These are phyloP conservation scores for Phlebiopsis gigantea DNA, from an alignment of 768 basidiomycete genomes.

Conservation along the genomic window DNA sequence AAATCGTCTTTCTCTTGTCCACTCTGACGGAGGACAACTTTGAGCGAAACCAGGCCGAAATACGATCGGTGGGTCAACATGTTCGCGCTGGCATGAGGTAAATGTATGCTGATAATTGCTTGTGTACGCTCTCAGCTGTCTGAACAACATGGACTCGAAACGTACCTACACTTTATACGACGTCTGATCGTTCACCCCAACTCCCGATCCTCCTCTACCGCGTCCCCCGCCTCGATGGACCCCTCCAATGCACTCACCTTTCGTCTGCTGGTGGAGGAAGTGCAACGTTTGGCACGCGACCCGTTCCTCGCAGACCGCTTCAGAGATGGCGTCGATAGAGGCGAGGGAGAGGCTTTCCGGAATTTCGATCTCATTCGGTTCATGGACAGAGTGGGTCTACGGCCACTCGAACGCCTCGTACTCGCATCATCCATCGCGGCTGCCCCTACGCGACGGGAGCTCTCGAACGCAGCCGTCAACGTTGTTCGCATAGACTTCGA, in stretches of 20 bases:
- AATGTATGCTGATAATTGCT: neutral
- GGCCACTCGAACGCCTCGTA: slow-evolving; percentile 74
- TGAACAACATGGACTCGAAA: slow-evolving; percentile 95
- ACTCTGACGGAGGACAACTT: slow-evolving; percentile 97
- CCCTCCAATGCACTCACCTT: slow-evolving; percentile 76
- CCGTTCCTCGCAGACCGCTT: slow-evolving; percentile 88
- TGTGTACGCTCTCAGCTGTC: slow-evolving; percentile 58
- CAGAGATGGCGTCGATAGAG: slow-evolving; percentile 84
- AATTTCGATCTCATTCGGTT: slow-evolving; percentile 82
- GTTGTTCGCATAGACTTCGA: slow-evolving; percentile 78
- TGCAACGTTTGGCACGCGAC: slow-evolving; percentile 83
- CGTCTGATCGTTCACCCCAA: slow-evolving; percentile 90
- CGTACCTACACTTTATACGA: slow-evolving; percentile 96
- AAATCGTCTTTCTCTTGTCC: slow-evolving; percentile 95
- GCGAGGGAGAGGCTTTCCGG: slow-evolving; percentile 78
- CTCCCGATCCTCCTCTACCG: slow-evolving; percentile 54
- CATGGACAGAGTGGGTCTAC: slow-evolving; percentile 73
- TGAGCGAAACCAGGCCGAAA: slow-evolving; percentile 89
- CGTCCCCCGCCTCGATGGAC: slow-evolving; percentile 62
- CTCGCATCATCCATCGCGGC: slow-evolving; percentile 72
- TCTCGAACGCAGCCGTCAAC: slow-evolving; percentile 51
- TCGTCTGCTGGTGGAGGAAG: slow-evolving; percentile 83
- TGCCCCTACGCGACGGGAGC: slow-evolving; percentile 55
- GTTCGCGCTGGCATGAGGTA: slow-evolving; percentile 4
- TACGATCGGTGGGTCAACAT: slow-evolving; percentile 72